Evolutionary conservation across 2,329 filamentous ascomycete species (phyloP).

Genomic region (Colletotrichum eleusines): DNA sequence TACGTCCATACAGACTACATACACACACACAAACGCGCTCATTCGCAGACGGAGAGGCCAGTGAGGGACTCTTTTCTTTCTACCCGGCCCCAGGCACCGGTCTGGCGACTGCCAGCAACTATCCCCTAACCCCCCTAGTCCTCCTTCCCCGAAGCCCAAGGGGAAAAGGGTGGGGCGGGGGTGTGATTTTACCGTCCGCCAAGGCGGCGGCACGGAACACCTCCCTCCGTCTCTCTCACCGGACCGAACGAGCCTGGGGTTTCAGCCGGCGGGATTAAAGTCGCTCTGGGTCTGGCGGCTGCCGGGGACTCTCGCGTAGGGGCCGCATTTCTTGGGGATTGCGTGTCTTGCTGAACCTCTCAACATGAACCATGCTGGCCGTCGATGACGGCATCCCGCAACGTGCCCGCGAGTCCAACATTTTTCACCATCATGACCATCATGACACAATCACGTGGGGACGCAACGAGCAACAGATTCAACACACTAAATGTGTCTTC

Average conservation of each 20-base stretch:
- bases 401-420: neutral
- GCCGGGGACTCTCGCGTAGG: neutral
- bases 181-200: too few relatives aligned
- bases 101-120: neutral
- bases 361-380: neutral
- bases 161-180: too few relatives aligned
- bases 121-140: too few relatives aligned
- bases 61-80: neutral
- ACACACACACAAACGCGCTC: neutral
- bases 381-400: neutral
- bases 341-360: neutral
- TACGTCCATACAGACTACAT: neutral
- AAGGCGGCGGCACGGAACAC: neutral
- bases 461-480: neutral
- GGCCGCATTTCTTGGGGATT: neutral
- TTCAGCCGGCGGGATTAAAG: neutral
- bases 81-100: neutral
- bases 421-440: neutral
- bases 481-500: conserved; percentile 30
- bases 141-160: too few relatives aligned
- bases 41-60: neutral
- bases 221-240: neutral
- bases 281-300: neutral
- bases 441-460: neutral
- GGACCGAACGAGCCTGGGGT: neutral